Base-by-base conservation (phyloP, 1,139 yeast species). In the Candida frijolesensis region DNA sequence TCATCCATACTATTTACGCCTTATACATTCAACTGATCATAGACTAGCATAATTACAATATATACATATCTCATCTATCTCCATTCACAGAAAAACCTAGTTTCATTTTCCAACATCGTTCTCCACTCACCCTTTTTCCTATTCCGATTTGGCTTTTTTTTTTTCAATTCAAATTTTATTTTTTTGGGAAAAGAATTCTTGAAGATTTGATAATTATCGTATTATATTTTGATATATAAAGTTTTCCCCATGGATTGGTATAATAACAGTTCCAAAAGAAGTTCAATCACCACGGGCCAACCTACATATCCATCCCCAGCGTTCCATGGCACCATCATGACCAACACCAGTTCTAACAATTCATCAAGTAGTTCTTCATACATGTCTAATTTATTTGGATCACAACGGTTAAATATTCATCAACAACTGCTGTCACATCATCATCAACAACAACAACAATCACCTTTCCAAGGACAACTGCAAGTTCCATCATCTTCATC, bases 161-260 rank as follows among this genome's bases (percentile, higher is more conserved):
- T 19, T 19, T 19, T 19, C 22, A 19, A 19, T 19, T 19, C 22
- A 19, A 19, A 19, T 19, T 19, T 19, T 19, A 19, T 19, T 19
- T 19, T 19, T 19, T 19, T 19, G 22, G n/a, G n/a, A 19, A 19
- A 19, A 19, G 22, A 19, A 19, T 3, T 4, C 22, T 19, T 19
- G 22, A 19, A 19, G 3, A 19, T 19, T 19, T 19, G 22, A 19
- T 19, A 19, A 19, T 19, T 19, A 19, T 19, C 22, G 22, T 19
- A 19, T 3, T 19, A 19, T 19, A 19, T 19, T 19, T 19, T 19
- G 22, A 19, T 3, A 19, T 19, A 19, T 19, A 3, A 19, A 19
- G 22, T 19, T 19, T 25, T 16, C n/a, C n/a, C n/a, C 19, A 60
- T 60, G 63, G 62, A 58, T 41, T 60, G 63, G 63, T 55, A 59